Conservation (phyloP, 805 yeast genomes). For the Metschnikowia sp. region DNA sequence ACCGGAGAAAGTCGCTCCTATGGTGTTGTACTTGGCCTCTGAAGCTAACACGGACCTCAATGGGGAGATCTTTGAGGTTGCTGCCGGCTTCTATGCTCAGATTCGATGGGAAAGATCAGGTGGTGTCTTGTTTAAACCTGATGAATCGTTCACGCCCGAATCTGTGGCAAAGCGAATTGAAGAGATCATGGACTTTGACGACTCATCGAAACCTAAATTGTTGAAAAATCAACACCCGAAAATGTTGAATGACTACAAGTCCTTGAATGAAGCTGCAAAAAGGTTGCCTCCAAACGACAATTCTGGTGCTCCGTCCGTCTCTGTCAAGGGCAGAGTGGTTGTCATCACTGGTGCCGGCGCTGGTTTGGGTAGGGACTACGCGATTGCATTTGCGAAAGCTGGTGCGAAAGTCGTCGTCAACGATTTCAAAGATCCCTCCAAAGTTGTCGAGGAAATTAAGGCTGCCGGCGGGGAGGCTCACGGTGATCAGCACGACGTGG, state of each 20-base stretch:
- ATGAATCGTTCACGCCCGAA: slow-evolving; percentile 76
- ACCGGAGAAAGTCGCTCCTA: slow-evolving; percentile 90
- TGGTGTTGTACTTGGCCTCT: slow-evolving; percentile 77
- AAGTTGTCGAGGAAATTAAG: slow-evolving; percentile 72
- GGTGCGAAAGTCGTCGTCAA: slow-evolving; percentile 96
- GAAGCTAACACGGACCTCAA: slow-evolving; percentile 51
- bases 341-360: slow-evolving; percentile 93
- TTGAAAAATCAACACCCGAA: slow-evolving; percentile 62
- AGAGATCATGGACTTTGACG: slow-evolving; percentile 61
- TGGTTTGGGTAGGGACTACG: slow-evolving; percentile 91
- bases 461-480: slow-evolving; percentile 76
- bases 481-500: slow-evolving; percentile 80
- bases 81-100: slow-evolving; percentile 90
- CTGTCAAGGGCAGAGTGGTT: slow-evolving; percentile 80
- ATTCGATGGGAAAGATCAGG: slow-evolving; percentile 93
- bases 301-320: slow-evolving; percentile 41
- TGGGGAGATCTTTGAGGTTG: slow-evolving; percentile 84
- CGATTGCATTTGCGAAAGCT: slow-evolving; percentile 75
- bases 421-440: slow-evolving; percentile 73
- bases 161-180: slow-evolving; percentile 67
- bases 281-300: slow-evolving; percentile 50
- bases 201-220: slow-evolving; percentile 47
- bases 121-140: slow-evolving; percentile 82
- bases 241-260: slow-evolving; percentile 67
- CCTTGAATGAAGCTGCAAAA: slow-evolving; percentile 51